Conservation (phyloP, 2,329 filamentous ascomycete species). For the Penicillium digitatum region DNA sequence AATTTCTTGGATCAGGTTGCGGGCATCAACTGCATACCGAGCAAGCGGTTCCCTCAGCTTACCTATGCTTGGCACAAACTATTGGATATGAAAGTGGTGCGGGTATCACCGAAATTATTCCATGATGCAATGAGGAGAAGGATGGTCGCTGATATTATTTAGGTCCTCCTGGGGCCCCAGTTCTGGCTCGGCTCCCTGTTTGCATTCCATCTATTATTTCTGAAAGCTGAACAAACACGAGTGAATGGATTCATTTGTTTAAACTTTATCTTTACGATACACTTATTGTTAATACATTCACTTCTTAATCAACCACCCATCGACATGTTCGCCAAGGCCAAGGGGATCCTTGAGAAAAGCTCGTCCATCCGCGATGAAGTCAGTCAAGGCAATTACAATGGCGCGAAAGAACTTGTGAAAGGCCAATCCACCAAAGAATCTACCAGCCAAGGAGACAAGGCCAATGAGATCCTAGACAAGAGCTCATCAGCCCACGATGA, state of each 20-base stretch:
- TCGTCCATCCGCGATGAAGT: conserved; percentile 9
- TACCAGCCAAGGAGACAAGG: neutral
- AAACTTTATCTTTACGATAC: conserved; percentile 6
- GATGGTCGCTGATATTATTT: conserved; percentile 4
- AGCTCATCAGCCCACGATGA: neutral
- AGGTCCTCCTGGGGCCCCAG: conserved; percentile 1
- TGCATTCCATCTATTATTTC: neutral
- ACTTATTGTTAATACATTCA: neutral
- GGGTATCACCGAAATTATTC: conserved; percentile 6
- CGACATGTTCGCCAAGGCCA: conserved; percentile 16
- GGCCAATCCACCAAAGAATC: conserved; percentile 8
- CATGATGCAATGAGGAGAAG: conserved; percentile 22
- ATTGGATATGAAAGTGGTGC: neutral
- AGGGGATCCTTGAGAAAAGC: conserved; percentile 8
- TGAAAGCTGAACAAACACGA: conserved; percentile 17
- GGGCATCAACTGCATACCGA: conserved; percentile 1
- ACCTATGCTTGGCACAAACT: neutral
- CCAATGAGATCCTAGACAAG: conserved; percentile 4
- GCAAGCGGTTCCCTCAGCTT: conserved; percentile 1
- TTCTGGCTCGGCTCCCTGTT: neutral
- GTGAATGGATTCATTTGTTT: conserved; percentile 15
- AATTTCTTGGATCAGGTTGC: conserved; percentile 3
- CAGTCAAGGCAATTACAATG: conserved; percentile 11
- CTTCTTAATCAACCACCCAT: neutral
- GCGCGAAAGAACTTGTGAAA: conserved; percentile 10